Base-by-base conservation (phyloP, 352 stramenopile genomes). In the Pythium dissimile region DNA sequence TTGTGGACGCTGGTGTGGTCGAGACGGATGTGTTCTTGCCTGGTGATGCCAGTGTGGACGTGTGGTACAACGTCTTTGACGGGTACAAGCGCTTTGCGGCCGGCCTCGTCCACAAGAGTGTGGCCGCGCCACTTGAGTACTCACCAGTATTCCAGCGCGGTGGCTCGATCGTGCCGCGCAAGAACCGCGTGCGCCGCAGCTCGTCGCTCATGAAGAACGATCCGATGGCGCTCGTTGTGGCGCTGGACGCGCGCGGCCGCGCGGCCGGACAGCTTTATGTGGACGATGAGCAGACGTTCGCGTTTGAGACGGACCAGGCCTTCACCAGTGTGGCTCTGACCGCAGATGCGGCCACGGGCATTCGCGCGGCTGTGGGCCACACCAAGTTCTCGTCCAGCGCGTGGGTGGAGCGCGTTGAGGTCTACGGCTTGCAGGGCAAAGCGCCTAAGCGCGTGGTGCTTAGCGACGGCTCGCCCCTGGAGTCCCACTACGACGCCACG, bases 101-200 rank as follows among this genome's bases (percentile, higher is more conserved):
- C 51, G 72, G 91, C 24, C 74, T 66, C 51, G 73, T 72, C 26
- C 65, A 94, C 43, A 71, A 69, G n/a, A 68, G 67, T 51, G 73
- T 98, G 20, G 70, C 70, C 23, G 89, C 89, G 15, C 84, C 89
- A 10, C 80, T 98, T 55, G 95, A 99, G 59, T 97, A 88, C 54
- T 98, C 98, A 43, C 96, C 96, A 11, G 96, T 99, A 16, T 99
- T 98, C 68, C 95, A 99, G 59, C 88, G 97, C 50, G 95, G 94
- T 31, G 97, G 97, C 20, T 97, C 80, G 20, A 92, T 99, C 53
- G 67, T 99, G 46, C 82, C 96, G 21, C 82, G 94, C 51, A 98
- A 99, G 72, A 89, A 98, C 68, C 86, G 97, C 23, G 79, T 99
- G 34, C 89, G 97, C 38, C 84, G 97, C 47, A 98, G 80, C 55